Base-by-base conservation (phyloP, 345 rosid species). In the Camelina sativa region DNA sequence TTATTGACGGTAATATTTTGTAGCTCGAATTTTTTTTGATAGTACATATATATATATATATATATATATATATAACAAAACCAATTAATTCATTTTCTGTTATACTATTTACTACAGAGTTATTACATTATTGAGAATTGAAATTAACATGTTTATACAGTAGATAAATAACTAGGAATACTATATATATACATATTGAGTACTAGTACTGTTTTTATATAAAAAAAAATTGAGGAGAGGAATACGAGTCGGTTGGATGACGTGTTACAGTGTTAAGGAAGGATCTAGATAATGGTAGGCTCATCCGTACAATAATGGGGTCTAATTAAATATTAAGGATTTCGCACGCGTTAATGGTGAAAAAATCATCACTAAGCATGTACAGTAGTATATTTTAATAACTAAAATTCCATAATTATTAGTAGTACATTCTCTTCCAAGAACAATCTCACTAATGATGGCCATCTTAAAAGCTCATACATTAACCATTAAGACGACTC, bases 261-360 rank as follows among this genome's bases (percentile, higher is more conserved):
- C 73, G 79, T 75, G 68, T 50, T 50, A 40, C 62, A 60, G 55
- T 66, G 73, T 60, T 25, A 38, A 34, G 67, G 53, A 59, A 48
- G 40, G 20, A 16, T 76, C 58, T 62, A 50, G 28, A 60, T 52
- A 53, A 53, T 52, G 64, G 74, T 76, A 74, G 62, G 55, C 53
- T 67, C 58, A 17, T 68, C 74, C 79, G 79, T 76, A 76, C 75
- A 55, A 62, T 76, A 54, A 62, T 69, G 71, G 28, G 28, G 37
- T 62, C 69, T 0, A 54, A n/a, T 69, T 53, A 55, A 76, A 76
- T 22, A 76, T 44, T 35, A 69, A 54, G 47, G 76, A 76, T 69
- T 69, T 69, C n/a, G 80, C 75, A 76, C 71, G 75, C 80, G 58
- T 76, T 69, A 62, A 63, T 70, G 75, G 70, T 54, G 65, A 25